Evolutionary conservation across 1,284 basidiomycete genomes (phyloP).

Genomic region (Sanghuangporus baumii): DNA sequence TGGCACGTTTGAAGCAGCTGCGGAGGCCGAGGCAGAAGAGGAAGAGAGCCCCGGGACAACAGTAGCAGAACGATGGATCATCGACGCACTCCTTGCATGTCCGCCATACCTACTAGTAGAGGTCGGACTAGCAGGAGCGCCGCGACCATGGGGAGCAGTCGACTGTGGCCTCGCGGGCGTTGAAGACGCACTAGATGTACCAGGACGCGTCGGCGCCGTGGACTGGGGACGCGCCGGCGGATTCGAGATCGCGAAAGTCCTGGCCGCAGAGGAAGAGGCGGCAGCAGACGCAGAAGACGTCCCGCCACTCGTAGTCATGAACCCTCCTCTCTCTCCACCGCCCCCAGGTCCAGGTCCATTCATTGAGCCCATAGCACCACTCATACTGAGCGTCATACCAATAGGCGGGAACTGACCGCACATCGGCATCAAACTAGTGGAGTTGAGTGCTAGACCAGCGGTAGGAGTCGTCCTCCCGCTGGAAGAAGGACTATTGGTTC

Average conservation of each 20-base stretch:
- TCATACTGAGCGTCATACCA: background rate
- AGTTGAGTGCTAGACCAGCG: conserved; percentile 6
- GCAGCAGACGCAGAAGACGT: conserved; percentile 15
- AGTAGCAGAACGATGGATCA: conserved; percentile 3
- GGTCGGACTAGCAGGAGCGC: background rate
- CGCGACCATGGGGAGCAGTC: background rate
- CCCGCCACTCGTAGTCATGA: background rate
- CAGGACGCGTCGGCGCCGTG: background rate
- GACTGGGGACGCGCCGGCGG: background rate
- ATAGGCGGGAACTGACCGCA: background rate
- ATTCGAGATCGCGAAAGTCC: background rate
- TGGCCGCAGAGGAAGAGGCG: background rate
- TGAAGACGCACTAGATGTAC: background rate
- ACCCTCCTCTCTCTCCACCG: background rate
- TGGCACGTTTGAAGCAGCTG: background rate
- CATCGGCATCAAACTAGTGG: background rate
- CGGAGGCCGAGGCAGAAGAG: conserved; percentile 2
- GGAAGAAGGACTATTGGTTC: conserved; percentile 3
- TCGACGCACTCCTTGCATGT: background rate
- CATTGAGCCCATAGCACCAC: background rate
- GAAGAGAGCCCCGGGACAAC: background rate
- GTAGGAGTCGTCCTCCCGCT: conserved; percentile 17
- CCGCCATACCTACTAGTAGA: background rate
- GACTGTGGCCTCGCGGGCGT: background rate
- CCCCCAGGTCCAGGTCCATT: background rate